Evolutionary conservation across 1,284 basidiomycete species (phyloP), one percentile per base, ranked within the genome.

Genomic region (Taiwanofungus camphoratus): DNA sequence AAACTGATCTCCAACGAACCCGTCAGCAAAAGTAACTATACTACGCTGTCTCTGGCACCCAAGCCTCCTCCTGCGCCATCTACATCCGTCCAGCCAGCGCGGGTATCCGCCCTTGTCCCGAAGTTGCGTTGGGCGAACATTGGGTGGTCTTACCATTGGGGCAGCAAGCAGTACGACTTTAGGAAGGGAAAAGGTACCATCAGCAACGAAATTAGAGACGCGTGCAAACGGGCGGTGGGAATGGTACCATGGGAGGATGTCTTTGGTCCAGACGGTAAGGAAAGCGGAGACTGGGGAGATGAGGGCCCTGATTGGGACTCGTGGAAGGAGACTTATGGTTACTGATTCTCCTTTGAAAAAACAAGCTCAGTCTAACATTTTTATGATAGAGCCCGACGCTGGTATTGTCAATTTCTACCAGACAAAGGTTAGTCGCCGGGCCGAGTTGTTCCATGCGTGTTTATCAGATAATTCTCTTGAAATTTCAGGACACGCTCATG

Each of bases 381-480:
- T n/a, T n/a, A n/a, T 26, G 18, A 24, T 55, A 87, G 92, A 87
- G 58, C 89, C 91, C 2, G 92, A 94, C 60, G 91, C 92, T 9
- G 92, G 92, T 2, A 94, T 96, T 36, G 86, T 95, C 47, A 96
- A 96, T 61, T 95, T 91, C 56, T 92, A 92, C 60, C 88, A 92
- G 60, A 73, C 70, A 38, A 85, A 79, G 63, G 79, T 76, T 18
- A 32, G 53, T 21, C n/a, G 23, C 32, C 18, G 8, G 32, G 32
- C 16, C 8, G 16, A 34, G 5, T 38, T 7, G 32, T 35, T 30
- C 26, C 13, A 27, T 27, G 7, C 8, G 13, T 27, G n/a, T 8
- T 20, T 21, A 31, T 41, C 18, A 16, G 33, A 30, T 12, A n/a
- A n/a, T 36, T 3, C 32, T 23, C n/a, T n/a, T n/a, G n/a, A 35